Evolutionary conservation across 2,329 filamentous ascomycete genomes (phyloP).

Genomic region (Nemania sp.): DNA sequence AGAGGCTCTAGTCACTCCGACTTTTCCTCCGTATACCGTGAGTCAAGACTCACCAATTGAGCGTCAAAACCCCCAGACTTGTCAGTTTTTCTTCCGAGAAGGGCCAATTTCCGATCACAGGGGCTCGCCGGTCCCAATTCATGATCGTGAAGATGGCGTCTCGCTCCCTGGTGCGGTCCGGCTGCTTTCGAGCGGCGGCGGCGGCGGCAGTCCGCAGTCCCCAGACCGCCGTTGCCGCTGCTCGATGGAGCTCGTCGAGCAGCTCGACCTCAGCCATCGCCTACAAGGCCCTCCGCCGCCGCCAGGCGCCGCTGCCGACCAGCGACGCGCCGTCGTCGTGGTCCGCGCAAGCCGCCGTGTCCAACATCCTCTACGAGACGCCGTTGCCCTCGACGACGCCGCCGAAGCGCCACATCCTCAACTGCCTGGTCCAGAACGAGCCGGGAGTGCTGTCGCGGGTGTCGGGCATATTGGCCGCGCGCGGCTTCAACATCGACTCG

Average conservation of each 20-base stretch:
- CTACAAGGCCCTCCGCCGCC: conserved; percentile 95
- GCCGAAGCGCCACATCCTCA: conserved; percentile 93
- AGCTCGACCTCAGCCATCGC: conserved; percentile 91
- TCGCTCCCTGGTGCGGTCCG: conserved; percentile 36
- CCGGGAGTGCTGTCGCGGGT: conserved; percentile 95
- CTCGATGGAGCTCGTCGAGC: conserved; percentile 51
- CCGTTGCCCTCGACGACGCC: conserved; percentile 81
- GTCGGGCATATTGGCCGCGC: conserved; percentile 91
- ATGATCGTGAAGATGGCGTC: conserved; percentile 40
- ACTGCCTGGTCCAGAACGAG: conserved; percentile 98
- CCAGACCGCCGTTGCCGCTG: conserved; percentile 3
- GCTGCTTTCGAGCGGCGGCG: conserved; percentile 35
- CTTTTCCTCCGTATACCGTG: conserved; percentile 21
- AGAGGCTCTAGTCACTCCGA: background rate
- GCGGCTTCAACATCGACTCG: conserved; percentile 99
- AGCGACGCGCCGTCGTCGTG: conserved; percentile 75
- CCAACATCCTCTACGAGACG: conserved; percentile 98
- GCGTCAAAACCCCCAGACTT: conserved; percentile 12
- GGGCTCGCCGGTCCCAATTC: conserved; percentile 34
- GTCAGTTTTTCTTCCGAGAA: conserved; percentile 30
- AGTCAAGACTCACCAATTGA: conserved; percentile 38
- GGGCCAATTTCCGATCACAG: conserved; percentile 36
- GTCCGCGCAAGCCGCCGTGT: conserved; percentile 93
- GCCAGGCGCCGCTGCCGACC: conserved; percentile 82
- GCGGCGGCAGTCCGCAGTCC: conserved; percentile 28